Evolutionary conservation across 148 eudicot species (phyloP).

Genomic region (Silene latifolia): DNA sequence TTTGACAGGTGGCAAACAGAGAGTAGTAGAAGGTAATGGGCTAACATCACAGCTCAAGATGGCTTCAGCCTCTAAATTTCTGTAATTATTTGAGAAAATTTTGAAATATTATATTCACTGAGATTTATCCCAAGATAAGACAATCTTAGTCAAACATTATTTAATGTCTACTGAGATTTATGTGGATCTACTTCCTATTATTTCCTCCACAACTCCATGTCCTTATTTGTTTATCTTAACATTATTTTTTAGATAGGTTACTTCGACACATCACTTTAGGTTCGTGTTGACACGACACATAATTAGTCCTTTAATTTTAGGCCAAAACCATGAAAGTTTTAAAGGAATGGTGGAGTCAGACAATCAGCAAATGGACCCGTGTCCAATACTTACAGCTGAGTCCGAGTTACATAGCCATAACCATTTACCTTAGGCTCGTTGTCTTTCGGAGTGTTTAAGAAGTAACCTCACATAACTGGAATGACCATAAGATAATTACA

Average conservation of each 20-base stretch:
- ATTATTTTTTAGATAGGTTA: not conserved
- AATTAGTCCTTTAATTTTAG: too few relatives aligned
- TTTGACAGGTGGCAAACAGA: slow-evolving; percentile 20
- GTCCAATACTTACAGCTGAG: not conserved
- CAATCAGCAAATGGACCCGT: not conserved
- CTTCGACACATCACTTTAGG: not conserved
- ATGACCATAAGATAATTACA: slow-evolving; percentile 12
- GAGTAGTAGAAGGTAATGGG: slow-evolving; percentile 11
- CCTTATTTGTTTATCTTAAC: slow-evolving; percentile 15
- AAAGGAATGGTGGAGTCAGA: not conserved
- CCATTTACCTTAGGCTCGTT: not conserved
- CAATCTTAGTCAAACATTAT: slow-evolving; percentile 20
- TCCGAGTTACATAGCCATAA: not conserved
- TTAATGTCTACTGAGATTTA: slow-evolving; percentile 23
- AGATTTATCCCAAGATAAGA: slow-evolving; percentile 25
- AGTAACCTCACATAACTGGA: slow-evolving; percentile 9
- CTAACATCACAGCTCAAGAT: slow-evolving; percentile 16
- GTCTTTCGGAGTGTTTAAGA: slow-evolving; percentile 10
- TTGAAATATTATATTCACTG: not conserved
- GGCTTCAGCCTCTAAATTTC: slow-evolving; percentile 1
- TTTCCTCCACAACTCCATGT: not conserved
- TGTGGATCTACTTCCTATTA: not conserved
- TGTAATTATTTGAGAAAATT: slow-evolving; percentile 13
- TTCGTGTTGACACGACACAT: not conserved
- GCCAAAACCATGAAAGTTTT: too few relatives aligned